Base-by-base conservation (phyloP, 306 rosid species). In the Trifolium dubium region DNA sequence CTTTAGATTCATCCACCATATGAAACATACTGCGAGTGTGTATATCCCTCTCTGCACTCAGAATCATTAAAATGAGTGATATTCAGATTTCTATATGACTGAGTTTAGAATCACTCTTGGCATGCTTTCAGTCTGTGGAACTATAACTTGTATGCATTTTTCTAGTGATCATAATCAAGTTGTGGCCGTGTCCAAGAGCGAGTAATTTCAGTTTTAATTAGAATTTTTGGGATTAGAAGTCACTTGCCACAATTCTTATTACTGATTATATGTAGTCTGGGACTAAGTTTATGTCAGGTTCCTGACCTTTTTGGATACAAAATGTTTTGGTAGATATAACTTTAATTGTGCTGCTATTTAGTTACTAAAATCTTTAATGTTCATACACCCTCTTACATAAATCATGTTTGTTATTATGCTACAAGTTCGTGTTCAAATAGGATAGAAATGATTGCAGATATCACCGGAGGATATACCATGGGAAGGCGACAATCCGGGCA, bases 381-480 rank as follows among this genome's bases (percentile, higher is more conserved):
- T 54, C 50, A 9, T 61, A 61, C 15, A 63, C 53, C 44, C 40
- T 53, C 46, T 3, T 35, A 2, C 37, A 19, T 68, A 51, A 75
- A 47, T 49, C 29, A 37, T 66, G 12, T 76, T 71, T 40, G 12
- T 76, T 71, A 30, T 43, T 30, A 5, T 69, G 68, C 61, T 72
- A 31, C 51, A 60, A 15, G 51, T 59, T 32, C 10, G 74, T 66
- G 78, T 58, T 65, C 35, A 55, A 5, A 76, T 29, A 14, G 30
- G 71, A 31, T 61, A 49, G 37, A 40, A 60, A 10, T 77, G 47
- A 67, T 44, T 37, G 53, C 92, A 92, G 99, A 90, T 90, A 65
- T 85, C 96, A 30, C 89, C 86, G 0, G 93, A 85, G 80, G 99
- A 92, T 83, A 83, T 95, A 71, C 86, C 80, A 77, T 95, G 99